phyloP scores from a whole-genome alignment of 805 yeast genomes.

The Kuraishia hungarica region DNA sequence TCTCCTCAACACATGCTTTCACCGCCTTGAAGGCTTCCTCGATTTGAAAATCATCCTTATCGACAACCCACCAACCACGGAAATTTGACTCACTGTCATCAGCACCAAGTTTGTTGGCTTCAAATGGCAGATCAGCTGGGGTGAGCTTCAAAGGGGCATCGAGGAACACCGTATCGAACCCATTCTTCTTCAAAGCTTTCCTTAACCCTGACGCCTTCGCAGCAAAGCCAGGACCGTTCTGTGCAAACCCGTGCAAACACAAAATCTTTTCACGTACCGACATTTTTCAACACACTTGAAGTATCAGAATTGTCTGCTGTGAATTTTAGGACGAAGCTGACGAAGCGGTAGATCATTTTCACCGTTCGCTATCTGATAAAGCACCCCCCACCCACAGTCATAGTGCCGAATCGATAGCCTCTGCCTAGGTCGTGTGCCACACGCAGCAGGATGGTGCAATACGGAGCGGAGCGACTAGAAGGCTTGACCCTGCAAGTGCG shows the following conservation, averaged over 20 bases:
- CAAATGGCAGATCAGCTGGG: slow-evolving; percentile 68
- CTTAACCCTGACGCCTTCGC: slow-evolving; percentile 86
- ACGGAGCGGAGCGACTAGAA: not conserved
- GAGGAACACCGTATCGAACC: slow-evolving; percentile 65
- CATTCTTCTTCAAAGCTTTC: slow-evolving; percentile 55
- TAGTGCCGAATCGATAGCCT: not conserved
- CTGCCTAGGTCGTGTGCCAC: not conserved
- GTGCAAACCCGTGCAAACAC: slow-evolving; percentile 90
- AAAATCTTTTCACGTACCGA: slow-evolving; percentile 40
- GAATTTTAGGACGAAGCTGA: no score
- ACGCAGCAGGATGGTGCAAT: not conserved
- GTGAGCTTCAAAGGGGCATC: slow-evolving; percentile 69
- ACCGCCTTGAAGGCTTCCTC: slow-evolving; percentile 41
- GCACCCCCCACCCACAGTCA: not conserved
- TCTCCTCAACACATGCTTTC: slow-evolving; percentile 35
- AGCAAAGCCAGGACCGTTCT: slow-evolving; percentile 75
- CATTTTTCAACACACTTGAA: not conserved
- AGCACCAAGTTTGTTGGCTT: slow-evolving; percentile 33
- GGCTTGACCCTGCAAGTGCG: not conserved
- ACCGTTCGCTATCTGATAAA: no score
- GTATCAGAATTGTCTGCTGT: no score
- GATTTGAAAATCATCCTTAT: slow-evolving; percentile 20
- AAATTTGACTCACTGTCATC: slow-evolving; percentile 32
- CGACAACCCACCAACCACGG: slow-evolving; percentile 71
- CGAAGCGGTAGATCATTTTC: no score